Evolutionary conservation across 352 stramenopile genomes (phyloP).

Genomic region (Phytopythium aichiense): DNA sequence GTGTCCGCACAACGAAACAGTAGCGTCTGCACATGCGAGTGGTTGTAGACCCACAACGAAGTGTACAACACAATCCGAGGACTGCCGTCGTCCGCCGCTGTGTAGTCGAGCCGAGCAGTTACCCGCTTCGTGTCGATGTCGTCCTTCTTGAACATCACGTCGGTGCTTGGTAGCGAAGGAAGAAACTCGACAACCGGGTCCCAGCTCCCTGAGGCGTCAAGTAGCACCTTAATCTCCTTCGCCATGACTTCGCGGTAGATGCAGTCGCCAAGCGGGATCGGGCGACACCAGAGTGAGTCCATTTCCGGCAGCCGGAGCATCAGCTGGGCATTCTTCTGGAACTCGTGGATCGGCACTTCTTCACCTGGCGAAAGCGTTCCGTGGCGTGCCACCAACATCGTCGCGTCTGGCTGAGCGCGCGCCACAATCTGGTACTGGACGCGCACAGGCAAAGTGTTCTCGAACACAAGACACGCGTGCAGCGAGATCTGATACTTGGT

Average conservation of each 20-base stretch:
- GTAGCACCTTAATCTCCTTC: conserved; percentile 54
- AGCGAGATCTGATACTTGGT: conserved; percentile 87
- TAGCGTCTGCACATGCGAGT: conserved; percentile 79
- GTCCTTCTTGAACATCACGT: conserved; percentile 64
- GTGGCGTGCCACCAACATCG: conserved; percentile 34
- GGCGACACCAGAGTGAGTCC: conserved; percentile 79
- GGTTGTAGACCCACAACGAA: conserved; percentile 90
- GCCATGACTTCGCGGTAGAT: conserved; percentile 81
- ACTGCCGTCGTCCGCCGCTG: conserved; percentile 73
- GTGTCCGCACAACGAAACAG: conserved; percentile 74
- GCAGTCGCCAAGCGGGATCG: conserved; percentile 70
- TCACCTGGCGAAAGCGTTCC: conserved; percentile 80
- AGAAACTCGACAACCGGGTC: conserved; percentile 74
- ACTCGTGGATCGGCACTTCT: conserved; percentile 81
- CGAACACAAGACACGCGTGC: conserved; percentile 81
- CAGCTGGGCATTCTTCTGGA: conserved; percentile 69
- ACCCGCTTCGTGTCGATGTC: conserved; percentile 62
- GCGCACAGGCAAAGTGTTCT: conserved; percentile 84
- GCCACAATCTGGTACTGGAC: conserved; percentile 79
- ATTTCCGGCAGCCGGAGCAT: conserved; percentile 77
- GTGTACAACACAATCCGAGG: conserved; percentile 79
- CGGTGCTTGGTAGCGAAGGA: conserved; percentile 41
- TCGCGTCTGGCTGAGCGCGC: conserved; percentile 9
- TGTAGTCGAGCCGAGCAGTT: conserved; percentile 80
- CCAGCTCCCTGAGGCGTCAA: conserved; percentile 47